Conservation (phyloP, 2,329 filamentous ascomycete species). For the Epichloe brachyelytri region DNA sequence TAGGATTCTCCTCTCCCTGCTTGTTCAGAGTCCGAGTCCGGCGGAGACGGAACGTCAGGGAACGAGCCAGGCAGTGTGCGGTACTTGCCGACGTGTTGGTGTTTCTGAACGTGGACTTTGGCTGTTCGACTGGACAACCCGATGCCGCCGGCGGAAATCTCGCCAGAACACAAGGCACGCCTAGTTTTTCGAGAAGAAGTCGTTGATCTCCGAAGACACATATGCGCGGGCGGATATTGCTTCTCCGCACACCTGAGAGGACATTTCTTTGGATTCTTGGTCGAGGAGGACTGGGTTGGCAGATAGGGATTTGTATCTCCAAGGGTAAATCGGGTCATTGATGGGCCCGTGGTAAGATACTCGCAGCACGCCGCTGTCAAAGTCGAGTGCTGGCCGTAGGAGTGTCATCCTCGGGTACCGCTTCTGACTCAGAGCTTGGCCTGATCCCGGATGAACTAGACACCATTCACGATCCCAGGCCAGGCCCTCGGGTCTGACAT, state of each 20-base stretch:
- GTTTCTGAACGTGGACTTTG: slow-evolving; percentile 55
- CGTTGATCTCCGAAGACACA: slow-evolving; percentile 47
- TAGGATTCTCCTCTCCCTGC: slow-evolving; percentile 44
- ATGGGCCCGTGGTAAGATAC: slow-evolving; percentile 36
- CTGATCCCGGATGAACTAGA: slow-evolving; percentile 74
- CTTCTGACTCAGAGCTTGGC: slow-evolving; percentile 79
- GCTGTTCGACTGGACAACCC: slow-evolving; percentile 51
- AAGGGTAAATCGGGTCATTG: neutral
- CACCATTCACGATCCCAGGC: slow-evolving; percentile 98
- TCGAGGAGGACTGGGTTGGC: slow-evolving; percentile 48
- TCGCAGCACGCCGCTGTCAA: slow-evolving; percentile 50
- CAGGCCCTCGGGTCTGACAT: slow-evolving; percentile 67
- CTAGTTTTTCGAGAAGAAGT: slow-evolving; percentile 67
- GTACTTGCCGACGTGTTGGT: slow-evolving; percentile 26
- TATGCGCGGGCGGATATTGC: slow-evolving; percentile 60
- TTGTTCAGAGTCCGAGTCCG: slow-evolving; percentile 42
- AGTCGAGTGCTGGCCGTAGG: slow-evolving; percentile 61
- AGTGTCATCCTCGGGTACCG: slow-evolving; percentile 78
- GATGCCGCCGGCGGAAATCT: slow-evolving; percentile 58
- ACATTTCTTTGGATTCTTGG: slow-evolving; percentile 24
- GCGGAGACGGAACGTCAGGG: slow-evolving; percentile 39
- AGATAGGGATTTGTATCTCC: slow-evolving; percentile 46
- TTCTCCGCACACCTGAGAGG: slow-evolving; percentile 75
- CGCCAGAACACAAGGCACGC: slow-evolving; percentile 69
- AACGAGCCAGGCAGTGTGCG: slow-evolving; percentile 39